These are phyloP conservation scores for Lenwebbia sp. DNA, from an alignment of 345 rosid genomes.

Conservation along the genomic window DNA sequence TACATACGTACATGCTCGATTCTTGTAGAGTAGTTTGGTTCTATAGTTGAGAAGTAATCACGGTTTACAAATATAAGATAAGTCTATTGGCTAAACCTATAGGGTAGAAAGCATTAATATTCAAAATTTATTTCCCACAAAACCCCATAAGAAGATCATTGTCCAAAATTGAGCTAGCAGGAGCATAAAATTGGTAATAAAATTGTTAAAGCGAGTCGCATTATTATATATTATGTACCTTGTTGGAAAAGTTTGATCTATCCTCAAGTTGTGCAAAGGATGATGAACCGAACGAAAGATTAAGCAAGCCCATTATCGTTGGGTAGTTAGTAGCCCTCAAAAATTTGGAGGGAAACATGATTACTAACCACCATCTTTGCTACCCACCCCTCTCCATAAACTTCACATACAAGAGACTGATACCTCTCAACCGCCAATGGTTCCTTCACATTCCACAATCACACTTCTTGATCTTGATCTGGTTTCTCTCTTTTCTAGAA, in stretches of 20 bases:
- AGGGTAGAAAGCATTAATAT: neutral
- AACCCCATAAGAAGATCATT: neutral
- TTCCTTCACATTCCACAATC: constrained; percentile 6
- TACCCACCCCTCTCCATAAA: constrained; percentile 28
- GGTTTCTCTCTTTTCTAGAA: neutral
- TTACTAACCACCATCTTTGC: constrained; percentile 37
- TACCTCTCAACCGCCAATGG: constrained; percentile 31
- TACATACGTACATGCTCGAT: too few species aligned
- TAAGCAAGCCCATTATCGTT: neutral
- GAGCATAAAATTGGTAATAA: neutral
- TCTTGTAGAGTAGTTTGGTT: neutral
- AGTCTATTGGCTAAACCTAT: neutral
- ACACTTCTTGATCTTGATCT: neutral
- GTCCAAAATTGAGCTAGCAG: neutral
- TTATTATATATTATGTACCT: neutral
- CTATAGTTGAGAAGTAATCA: too few species aligned
- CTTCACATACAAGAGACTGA: constrained; percentile 41
- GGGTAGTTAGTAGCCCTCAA: neutral
- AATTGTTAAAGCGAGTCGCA: neutral
- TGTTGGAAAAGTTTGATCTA: neutral
- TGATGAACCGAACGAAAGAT: neutral
- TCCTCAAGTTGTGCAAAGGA: neutral
- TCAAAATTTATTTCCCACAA: neutral
- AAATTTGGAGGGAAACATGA: constrained; percentile 30
- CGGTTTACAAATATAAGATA: too few species aligned